Base-by-base conservation (phyloP, 2,329 filamentous ascomycete genomes). In the Pseudopyricularia javanii region DNA sequence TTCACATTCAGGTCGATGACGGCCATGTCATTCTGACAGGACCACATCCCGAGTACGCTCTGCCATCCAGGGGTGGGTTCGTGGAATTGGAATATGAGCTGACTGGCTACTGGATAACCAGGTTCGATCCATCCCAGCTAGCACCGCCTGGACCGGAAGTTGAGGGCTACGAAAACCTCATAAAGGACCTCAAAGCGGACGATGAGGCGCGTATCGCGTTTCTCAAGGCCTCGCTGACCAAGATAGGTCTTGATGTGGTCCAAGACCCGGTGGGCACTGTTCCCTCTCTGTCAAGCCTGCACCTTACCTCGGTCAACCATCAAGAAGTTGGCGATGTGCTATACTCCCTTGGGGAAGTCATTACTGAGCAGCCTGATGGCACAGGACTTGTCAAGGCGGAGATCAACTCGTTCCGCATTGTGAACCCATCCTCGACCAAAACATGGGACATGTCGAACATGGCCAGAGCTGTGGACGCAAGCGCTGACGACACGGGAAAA, bases 1-100 rank as follows among this genome's bases (percentile, higher is more conserved):
- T 98, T 0, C 88, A 89, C 62, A 87, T 90, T 62, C 86, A 83
- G 56, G 77, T 95, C 47, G 91, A 90, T 1, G 79, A 89, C 47
- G 93, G 93, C 2, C 80, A 79, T 37, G 88, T 81, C 1, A 69
- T 97, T 6, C 68, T 98, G 17, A 94, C 87, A 1, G 90, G 91
- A 0, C 88, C 90, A 37, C 93, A 98, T 74, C 91, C 91, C 51
- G 93, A 98, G 88, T 94, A 56, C 51, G 68, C 59, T 8, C 11
- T 20, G 2, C n/a, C 47, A 12, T 15, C 7, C 32, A 4, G 11
- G 7, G 28, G 24, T 32, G 7, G 14, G 35, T n/a, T 15, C 6
- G 15, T 26, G 4, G 15, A 12, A 45, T 45, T 20, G 24, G 22
- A 2, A 8, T 15, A 12, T 26, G 3, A 24, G 24, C 22, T 26